Percentiles rank a stretch among this genome's conserved stretches.
Conservation (phyloP, 176 grass and related monocot species). For the Oryza longistaminata region DNA sequence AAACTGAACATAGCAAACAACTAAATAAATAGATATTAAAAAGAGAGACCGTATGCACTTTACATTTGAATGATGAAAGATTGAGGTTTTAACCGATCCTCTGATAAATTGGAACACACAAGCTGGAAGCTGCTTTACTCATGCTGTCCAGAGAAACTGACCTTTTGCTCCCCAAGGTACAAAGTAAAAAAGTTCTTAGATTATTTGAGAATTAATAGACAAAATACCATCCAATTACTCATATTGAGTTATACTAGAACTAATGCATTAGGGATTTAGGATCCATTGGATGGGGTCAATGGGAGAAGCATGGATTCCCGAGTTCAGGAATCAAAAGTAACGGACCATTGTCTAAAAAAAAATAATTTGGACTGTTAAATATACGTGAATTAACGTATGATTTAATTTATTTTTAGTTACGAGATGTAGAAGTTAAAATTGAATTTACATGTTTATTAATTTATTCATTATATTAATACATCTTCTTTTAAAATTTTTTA, state of each 20-base stretch:
- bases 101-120: neutral
- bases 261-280: neutral
- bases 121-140: neutral
- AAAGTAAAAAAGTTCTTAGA: neutral
- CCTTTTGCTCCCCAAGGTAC: neutral
- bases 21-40: neutral
- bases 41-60: neutral
- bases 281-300: neutral
- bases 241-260: neutral
- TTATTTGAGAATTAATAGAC: neutral
- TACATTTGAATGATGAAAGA: neutral
- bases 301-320: no score
- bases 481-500: no score
- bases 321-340: neutral
- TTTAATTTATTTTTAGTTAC: no score
- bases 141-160: neutral
- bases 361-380: no score
- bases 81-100: neutral
- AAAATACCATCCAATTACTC: neutral
- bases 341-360: neutral
- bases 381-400: no score
- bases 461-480: no score
- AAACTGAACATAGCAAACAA: neutral
- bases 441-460: no score
- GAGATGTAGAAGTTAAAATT: no score